Evolutionary conservation across 192 early-diverging fungal genomes (phyloP).

Genomic region (Chytriomyces confervae): DNA sequence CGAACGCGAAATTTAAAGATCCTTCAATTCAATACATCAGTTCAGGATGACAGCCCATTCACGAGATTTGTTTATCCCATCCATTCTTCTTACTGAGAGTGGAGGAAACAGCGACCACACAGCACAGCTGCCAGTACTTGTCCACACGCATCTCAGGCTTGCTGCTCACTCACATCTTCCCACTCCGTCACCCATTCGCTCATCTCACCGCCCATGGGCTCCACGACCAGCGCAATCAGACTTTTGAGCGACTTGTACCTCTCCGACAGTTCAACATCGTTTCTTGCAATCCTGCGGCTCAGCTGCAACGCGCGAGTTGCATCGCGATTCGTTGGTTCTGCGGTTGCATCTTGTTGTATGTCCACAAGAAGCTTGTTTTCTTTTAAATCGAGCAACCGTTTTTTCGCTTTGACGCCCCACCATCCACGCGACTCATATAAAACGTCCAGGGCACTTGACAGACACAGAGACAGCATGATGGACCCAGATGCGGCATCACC

Average conservation of each 20-base stretch:
- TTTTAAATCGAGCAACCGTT: constrained; percentile 25
- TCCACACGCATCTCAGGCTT: no score
- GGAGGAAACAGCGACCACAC: neutral
- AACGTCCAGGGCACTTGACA: constrained; percentile 28
- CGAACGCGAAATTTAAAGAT: no score
- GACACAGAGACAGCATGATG: constrained; percentile 30
- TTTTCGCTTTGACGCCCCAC: constrained; percentile 36
- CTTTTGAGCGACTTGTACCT: constrained; percentile 15
- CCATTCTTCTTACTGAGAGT: neutral
- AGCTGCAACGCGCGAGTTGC: constrained; percentile 30
- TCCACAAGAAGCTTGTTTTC: constrained; percentile 20
- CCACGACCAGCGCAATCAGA: constrained; percentile 30
- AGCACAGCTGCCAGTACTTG: no score
- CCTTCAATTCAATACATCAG: no score
- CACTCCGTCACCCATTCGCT: constrained; percentile 34
- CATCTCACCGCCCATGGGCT: constrained; percentile 29
- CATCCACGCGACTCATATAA: constrained; percentile 34
- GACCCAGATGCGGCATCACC: constrained; percentile 35
- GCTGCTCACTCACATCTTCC: constrained; percentile 1
- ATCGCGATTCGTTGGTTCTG: neutral
- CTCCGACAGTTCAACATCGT: constrained; percentile 33
- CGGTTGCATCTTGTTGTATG: neutral
- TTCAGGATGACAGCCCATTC: neutral
- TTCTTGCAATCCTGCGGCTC: constrained; percentile 31
- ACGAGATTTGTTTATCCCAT: neutral